Evolutionary conservation across 108 stramenopile species (phyloP).

Genomic region (Nitzschia sp.): DNA sequence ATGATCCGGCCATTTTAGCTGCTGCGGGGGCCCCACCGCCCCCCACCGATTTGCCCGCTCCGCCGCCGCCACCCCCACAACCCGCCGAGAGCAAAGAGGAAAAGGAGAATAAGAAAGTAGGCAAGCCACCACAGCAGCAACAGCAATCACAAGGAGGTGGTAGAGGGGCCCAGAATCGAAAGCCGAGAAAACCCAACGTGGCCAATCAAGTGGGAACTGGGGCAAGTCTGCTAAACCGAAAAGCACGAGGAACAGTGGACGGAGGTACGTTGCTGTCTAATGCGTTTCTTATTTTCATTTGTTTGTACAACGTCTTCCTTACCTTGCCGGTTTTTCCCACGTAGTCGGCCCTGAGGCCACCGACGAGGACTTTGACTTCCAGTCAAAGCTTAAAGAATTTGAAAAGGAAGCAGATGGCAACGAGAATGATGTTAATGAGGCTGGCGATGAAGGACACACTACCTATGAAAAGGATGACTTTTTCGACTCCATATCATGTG

Average conservation of each 20-base stretch:
- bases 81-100: conserved; percentile 5
- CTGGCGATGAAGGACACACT: conserved; percentile 18
- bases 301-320: background rate
- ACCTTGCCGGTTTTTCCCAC: background rate
- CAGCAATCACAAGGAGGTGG: conserved; percentile 16
- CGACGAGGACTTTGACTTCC: conserved; percentile 76
- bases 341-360: conserved; percentile 26
- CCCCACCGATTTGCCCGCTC: background rate
- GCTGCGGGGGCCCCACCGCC: conserved; percentile 6
- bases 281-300: background rate
- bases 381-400: conserved; percentile 76
- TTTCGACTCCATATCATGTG: conserved; percentile 86
- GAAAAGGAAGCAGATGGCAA: conserved; percentile 46
- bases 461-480: conserved; percentile 79
- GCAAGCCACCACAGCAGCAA: background rate
- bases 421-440: conserved; percentile 35
- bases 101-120: conserved; percentile 1
- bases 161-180: conserved; percentile 2
- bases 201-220: conserved; percentile 64
- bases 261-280: conserved; percentile 49
- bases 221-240: conserved; percentile 74
- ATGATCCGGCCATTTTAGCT: conserved; percentile 11
- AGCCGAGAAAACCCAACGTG: conserved; percentile 23
- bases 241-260: conserved; percentile 60
- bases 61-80: background rate